Conservation (phyloP, 1,139 yeast species). For the Kluyveromyces sp. region DNA sequence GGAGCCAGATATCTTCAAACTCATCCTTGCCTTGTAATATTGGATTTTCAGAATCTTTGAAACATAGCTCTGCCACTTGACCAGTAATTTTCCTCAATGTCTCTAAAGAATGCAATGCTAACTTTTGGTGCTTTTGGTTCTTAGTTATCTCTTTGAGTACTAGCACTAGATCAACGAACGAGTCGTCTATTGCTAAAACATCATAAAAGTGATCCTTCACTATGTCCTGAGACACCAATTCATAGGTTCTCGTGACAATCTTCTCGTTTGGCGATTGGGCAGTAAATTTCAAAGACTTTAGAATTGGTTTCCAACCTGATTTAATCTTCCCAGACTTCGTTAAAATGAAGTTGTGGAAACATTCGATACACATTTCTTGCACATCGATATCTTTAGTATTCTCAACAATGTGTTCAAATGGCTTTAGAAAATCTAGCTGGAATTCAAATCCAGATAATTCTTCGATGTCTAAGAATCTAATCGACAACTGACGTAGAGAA, state of each 20-base stretch:
- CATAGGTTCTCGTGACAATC: constrained; percentile 56
- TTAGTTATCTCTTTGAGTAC: constrained; percentile 79
- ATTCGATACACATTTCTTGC: constrained; percentile 84
- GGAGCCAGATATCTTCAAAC: constrained; percentile 46
- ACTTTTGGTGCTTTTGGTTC: constrained; percentile 74
- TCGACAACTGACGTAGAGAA: constrained; percentile 84
- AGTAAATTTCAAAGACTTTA: constrained; percentile 52
- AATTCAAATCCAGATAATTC: constrained; percentile 93
- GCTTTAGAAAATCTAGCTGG: constrained; percentile 87
- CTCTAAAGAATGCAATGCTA: constrained; percentile 73
- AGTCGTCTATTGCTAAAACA: constrained; percentile 60
- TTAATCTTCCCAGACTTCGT: constrained; percentile 68
- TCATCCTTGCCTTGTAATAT: constrained; percentile 32
- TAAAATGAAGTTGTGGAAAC: constrained; percentile 76
- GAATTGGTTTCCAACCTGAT: constrained; percentile 93
- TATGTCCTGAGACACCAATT: constrained; percentile 51
- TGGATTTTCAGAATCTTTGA: constrained; percentile 40
- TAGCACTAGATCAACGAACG: constrained; percentile 63
- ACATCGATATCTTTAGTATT: constrained; percentile 65
- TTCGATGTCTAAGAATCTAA: constrained; percentile 86
- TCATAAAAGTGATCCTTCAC: constrained; percentile 54
- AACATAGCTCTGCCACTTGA: constrained; percentile 42
- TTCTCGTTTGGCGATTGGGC: constrained; percentile 38
- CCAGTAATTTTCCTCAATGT: constrained; percentile 60
- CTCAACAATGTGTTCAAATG: constrained; percentile 72